Percentiles rank a stretch among this genome's conserved stretches.
Conservation (phyloP, 495 filamentous ascomycete species). For the Talaromyces thailandensis region DNA sequence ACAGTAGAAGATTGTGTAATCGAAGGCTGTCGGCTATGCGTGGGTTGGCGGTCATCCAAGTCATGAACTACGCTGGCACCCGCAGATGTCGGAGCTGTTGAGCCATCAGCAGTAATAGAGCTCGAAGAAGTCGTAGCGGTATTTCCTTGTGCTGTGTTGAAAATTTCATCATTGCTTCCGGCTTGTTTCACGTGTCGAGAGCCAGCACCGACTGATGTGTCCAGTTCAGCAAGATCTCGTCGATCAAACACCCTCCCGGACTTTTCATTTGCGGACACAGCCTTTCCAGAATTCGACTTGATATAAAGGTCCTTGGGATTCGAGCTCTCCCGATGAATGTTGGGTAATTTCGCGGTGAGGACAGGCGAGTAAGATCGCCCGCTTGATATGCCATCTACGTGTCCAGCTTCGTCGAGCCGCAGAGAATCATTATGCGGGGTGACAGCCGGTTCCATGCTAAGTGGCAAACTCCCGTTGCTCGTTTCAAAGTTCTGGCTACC, state of each 20-base stretch:
- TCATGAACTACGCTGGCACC: conserved; percentile 21
- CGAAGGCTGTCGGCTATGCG: conserved; percentile 29
- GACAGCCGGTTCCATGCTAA: not conserved
- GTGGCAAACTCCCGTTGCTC: not conserved
- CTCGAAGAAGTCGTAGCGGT: conserved; percentile 24
- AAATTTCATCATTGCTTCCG: conserved; percentile 17
- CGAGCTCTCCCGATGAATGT: conserved; percentile 17
- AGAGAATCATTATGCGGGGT: conserved; percentile 13
- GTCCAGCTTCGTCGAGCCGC: conserved; percentile 19
- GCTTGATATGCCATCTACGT: conserved; percentile 23
- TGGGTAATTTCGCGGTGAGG: conserved; percentile 20
- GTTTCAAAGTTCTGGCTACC: not conserved
- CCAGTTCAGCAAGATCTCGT: conserved; percentile 18
- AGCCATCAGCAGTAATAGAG: conserved; percentile 29
- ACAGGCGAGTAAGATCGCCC: conserved; percentile 26
- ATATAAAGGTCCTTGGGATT: not conserved
- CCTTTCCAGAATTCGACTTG: not conserved
- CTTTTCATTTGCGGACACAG: conserved; percentile 10
- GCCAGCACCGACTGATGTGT: conserved; percentile 11
- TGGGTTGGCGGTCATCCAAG: conserved; percentile 26
- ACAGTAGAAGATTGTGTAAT: conserved; percentile 33
- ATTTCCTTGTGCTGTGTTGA: conserved; percentile 13
- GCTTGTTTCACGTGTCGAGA: conserved; percentile 17
- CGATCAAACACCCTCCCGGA: conserved; percentile 19
- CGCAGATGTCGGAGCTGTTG: conserved; percentile 24